Percentiles rank a stretch among this genome's conserved stretches.
phyloP scores from a whole-genome alignment of 306 rosid species.

The Pueraria montana region DNA sequence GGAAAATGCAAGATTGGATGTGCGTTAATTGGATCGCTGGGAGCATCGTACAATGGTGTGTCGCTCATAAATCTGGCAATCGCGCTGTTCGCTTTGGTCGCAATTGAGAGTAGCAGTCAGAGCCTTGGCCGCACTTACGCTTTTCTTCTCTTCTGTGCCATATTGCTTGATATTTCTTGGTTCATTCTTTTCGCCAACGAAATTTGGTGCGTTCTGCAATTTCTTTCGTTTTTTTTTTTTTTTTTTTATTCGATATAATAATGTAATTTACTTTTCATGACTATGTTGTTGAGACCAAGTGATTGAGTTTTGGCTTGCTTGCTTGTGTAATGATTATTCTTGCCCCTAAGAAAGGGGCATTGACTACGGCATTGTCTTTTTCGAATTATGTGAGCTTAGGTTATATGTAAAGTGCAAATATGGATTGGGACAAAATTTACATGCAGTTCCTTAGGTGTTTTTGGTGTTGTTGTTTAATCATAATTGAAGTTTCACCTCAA shows the following conservation, averaged over 20 bases:
- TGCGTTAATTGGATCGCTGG: constrained; percentile 90
- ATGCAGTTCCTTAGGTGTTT: neutral
- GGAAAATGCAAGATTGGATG: constrained; percentile 74
- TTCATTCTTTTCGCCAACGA: constrained; percentile 79
- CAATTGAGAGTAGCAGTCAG: constrained; percentile 97
- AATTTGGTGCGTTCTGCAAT: constrained; percentile 68
- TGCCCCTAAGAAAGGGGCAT: neutral
- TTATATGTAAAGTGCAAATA: neutral
- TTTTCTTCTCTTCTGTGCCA: constrained; percentile 78
- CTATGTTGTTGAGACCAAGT: neutral
- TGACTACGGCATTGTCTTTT: neutral
- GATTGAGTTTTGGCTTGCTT: neutral
- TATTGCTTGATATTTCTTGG: constrained; percentile 83
- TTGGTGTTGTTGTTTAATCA: neutral
- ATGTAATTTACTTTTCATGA: no score
- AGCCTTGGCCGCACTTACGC: constrained; percentile 97
- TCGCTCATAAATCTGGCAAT: constrained; percentile 78
- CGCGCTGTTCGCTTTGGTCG: constrained; percentile 90
- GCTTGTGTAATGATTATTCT: neutral
- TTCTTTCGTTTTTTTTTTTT: neutral
- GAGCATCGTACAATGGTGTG: constrained; percentile 92
- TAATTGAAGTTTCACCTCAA: neutral
- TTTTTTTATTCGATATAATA: neutral
- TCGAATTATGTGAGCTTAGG: neutral
- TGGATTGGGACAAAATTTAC: neutral